Conservation (phyloP, 805 yeast species). For the Saturnispora quitensis region DNA sequence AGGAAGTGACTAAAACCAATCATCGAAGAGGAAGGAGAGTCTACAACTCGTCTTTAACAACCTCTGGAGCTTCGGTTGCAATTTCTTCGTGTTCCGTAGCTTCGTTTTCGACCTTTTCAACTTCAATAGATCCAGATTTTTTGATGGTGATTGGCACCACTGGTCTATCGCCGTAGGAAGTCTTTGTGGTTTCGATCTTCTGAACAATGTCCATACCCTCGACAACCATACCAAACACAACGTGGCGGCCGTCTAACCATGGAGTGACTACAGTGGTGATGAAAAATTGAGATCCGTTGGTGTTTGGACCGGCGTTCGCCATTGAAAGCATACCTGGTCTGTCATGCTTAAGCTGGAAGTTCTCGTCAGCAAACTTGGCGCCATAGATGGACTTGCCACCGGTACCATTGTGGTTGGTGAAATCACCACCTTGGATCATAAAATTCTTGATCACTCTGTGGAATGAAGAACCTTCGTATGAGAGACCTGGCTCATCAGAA, state of each 20-base stretch:
- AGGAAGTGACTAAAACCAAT: neutral
- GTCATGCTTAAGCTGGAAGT: slow-evolving; percentile 58
- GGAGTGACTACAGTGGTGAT: slow-evolving; percentile 84
- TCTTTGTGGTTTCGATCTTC: slow-evolving; percentile 65
- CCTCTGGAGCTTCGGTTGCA: slow-evolving; percentile 10
- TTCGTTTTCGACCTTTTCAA: slow-evolving; percentile 7
- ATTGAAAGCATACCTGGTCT: slow-evolving; percentile 62
- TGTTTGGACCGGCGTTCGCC: slow-evolving; percentile 74
- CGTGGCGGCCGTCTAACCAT: slow-evolving; percentile 93
- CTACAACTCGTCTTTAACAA: slow-evolving; percentile 30
- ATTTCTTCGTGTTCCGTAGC: neutral
- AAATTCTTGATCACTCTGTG: slow-evolving; percentile 65
- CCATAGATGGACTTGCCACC: slow-evolving; percentile 76
- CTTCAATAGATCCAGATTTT: slow-evolving; percentile 59
- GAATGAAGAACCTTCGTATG: slow-evolving; percentile 55
- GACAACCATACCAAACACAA: slow-evolving; percentile 90
- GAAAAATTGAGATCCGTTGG: slow-evolving; percentile 93
- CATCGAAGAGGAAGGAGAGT: neutral
- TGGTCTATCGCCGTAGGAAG: slow-evolving; percentile 67
- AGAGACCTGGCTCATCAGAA: slow-evolving; percentile 63
- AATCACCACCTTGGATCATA: slow-evolving; percentile 80
- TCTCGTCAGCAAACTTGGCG: slow-evolving; percentile 56
- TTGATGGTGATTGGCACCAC: slow-evolving; percentile 51
- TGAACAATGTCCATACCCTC: slow-evolving; percentile 80
- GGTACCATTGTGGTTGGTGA: slow-evolving; percentile 57